A percentile compares a stretch with the other conserved stretches of the same genome.
phyloP scores from a whole-genome alignment of 306 rosid genomes.

The Inga oerstediana region DNA sequence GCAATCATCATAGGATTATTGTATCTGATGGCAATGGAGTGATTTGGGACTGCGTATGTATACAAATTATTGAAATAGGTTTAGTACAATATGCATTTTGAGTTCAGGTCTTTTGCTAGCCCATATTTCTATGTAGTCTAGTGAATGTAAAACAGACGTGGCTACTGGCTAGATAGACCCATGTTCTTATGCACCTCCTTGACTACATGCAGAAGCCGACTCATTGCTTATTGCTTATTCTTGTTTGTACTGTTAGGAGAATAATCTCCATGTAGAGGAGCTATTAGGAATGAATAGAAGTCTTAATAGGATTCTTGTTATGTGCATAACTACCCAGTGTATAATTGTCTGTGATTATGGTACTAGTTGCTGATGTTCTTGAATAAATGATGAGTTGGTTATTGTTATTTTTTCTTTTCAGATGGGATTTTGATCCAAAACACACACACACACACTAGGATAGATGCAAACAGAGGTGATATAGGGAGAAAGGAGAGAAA shows the following conservation, averaged over 20 bases:
- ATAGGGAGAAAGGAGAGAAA: neutral
- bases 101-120: constrained; percentile 24
- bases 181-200: constrained; percentile 1
- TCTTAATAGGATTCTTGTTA: neutral
- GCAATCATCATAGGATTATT: constrained; percentile 89
- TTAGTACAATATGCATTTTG: constrained; percentile 25
- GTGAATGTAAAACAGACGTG: constrained; percentile 6
- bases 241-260: neutral
- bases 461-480: neutral
- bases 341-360: neutral
- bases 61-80: constrained; percentile 31
- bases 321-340: neutral
- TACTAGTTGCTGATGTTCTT: neutral
- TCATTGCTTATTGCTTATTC: neutral
- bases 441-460: neutral
- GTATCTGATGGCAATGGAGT: constrained; percentile 66
- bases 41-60: constrained; percentile 81
- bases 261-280: neutral
- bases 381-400: neutral
- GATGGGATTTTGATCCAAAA: neutral
- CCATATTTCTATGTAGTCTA: constrained; percentile 13
- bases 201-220: neutral
- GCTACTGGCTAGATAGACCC: neutral
- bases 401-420: neutral
- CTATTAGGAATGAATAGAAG: neutral